Evolutionary conservation across 129 eudicot genomes (phyloP), one percentile per base, ranked within the genome.

Genomic region (Artemisia annua): DNA sequence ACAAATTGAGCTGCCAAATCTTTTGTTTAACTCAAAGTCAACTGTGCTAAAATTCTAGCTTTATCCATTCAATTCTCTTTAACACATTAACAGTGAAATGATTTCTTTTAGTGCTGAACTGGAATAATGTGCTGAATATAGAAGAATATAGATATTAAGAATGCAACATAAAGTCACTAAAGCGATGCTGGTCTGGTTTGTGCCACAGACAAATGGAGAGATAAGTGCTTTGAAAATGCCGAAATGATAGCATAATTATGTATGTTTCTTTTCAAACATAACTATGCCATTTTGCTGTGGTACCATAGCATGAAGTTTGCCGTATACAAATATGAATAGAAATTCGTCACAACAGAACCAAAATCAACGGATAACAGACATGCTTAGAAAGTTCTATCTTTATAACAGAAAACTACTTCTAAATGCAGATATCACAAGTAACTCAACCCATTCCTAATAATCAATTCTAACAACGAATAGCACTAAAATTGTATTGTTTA

Each of bases 51-150:
- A 70, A 54, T 30, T 52, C 50, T 69, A 28, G 63, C 44, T 52
- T 69, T 39, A 49, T 22, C 63, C 8, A 30, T 69, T 32, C 16
- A 70, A 32, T 70, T 54, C n/a, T 54, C 63, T 70, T 55, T 70
- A 3, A 19, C 30, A 32, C 57, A 55, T 32, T 18, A 70, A 39
- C 32, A 70, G 64, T 15, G n/a, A 18, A 54, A 32, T 19, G 52
- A 11, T 70, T 35, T 51, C n/a, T 54, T 32, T 70, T 53, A 17
- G 63, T 35, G 63, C 39, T 13, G 13, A 52, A 15, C n/a, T 49
- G 61, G 61, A 67, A 67, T 68, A 24, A 24, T 44, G 44, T 8
- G 63, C 63, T 63, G 60, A 74, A 63, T 3, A 68, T 30, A 73
- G 52, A 30, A 62, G 70, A 17, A 48, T 22, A 48, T 73, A 73